Percentiles rank a stretch among this genome's conserved stretches.
Conservation (phyloP, 2,329 filamentous ascomycete genomes). For the Leptographium radiaticola region DNA sequence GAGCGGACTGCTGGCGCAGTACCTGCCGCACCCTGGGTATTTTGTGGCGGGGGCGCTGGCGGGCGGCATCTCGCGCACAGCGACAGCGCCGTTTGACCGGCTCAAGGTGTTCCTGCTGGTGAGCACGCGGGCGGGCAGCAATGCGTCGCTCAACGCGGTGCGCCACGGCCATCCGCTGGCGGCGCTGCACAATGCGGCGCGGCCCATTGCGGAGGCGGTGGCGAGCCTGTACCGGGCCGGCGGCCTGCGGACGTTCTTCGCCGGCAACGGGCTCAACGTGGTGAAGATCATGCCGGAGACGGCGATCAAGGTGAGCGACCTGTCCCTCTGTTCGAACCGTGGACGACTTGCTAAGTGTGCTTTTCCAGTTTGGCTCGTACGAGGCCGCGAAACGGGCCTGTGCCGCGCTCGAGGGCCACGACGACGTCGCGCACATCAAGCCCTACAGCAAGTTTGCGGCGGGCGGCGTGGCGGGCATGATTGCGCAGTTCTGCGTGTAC, state of each 20-base stretch:
- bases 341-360: not conserved
- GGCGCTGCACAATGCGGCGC: slow-evolving; percentile 51
- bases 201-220: slow-evolving; percentile 59
- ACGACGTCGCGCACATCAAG: slow-evolving; percentile 66
- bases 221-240: slow-evolving; percentile 75
- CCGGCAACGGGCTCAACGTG: slow-evolving; percentile 91
- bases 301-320: slow-evolving; percentile 57
- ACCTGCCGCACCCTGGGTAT: slow-evolving; percentile 86
- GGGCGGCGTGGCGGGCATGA: slow-evolving; percentile 84
- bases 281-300: slow-evolving; percentile 98
- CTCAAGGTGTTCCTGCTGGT: slow-evolving; percentile 96
- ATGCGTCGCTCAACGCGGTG: slow-evolving; percentile 48
- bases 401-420: slow-evolving; percentile 76
- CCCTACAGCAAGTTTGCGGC: slow-evolving; percentile 81
- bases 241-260: slow-evolving; percentile 80
- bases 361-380: slow-evolving; percentile 67
- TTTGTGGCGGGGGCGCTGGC: slow-evolving; percentile 92
- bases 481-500: slow-evolving; percentile 94
- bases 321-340: no score
- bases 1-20: slow-evolving; percentile 38
- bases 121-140: slow-evolving; percentile 54
- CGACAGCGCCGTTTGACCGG: slow-evolving; percentile 90
- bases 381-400: slow-evolving; percentile 86
- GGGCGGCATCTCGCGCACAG: slow-evolving; percentile 87
- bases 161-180: slow-evolving; percentile 55